These are phyloP conservation scores for Chaetomium fimeti DNA, from an alignment of 495 filamentous ascomycete species.

Conservation along the genomic window DNA sequence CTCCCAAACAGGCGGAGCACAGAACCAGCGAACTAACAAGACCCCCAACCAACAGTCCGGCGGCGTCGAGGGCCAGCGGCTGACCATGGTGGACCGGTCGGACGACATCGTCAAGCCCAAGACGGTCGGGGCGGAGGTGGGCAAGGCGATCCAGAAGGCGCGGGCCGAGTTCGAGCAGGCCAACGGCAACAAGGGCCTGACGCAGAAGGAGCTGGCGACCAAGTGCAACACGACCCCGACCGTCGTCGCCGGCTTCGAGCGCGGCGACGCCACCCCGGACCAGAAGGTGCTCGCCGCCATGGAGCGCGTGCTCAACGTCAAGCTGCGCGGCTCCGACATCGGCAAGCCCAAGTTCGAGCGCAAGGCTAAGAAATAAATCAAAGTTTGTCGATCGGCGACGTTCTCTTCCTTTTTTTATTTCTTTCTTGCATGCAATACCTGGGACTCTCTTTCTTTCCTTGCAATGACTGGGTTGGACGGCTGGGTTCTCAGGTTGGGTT, in stretches of 20 bases:
- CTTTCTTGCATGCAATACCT: background rate
- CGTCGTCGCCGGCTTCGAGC: constrained; percentile 82
- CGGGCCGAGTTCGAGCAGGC: constrained; percentile 55
- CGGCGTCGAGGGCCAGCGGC: constrained; percentile 80
- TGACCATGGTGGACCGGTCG: constrained; percentile 96
- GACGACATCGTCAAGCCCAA: constrained; percentile 98
- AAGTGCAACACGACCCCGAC: constrained; percentile 85
- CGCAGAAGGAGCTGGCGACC: constrained; percentile 92
- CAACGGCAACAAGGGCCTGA: constrained; percentile 70
- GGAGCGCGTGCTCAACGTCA: constrained; percentile 83
- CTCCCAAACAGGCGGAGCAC: background rate
- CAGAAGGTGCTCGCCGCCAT: constrained; percentile 78
- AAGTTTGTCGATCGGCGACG: no score
- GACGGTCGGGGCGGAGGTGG: constrained; percentile 77
- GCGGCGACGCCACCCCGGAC: constrained; percentile 74
- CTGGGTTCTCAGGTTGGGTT: background rate
- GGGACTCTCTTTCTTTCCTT: background rate
- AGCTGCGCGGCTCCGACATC: constrained; percentile 76
- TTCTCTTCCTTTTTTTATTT: constrained; percentile 4
- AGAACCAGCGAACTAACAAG: background rate
- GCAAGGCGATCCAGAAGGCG: constrained; percentile 73
- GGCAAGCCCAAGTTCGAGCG: constrained; percentile 72
- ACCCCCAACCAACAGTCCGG: constrained; percentile 44
- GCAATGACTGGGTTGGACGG: background rate
- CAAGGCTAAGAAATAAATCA: constrained; percentile 55